phyloP scores from a whole-genome alignment of 805 yeast genomes.

The Debaryomyces maramus region DNA sequence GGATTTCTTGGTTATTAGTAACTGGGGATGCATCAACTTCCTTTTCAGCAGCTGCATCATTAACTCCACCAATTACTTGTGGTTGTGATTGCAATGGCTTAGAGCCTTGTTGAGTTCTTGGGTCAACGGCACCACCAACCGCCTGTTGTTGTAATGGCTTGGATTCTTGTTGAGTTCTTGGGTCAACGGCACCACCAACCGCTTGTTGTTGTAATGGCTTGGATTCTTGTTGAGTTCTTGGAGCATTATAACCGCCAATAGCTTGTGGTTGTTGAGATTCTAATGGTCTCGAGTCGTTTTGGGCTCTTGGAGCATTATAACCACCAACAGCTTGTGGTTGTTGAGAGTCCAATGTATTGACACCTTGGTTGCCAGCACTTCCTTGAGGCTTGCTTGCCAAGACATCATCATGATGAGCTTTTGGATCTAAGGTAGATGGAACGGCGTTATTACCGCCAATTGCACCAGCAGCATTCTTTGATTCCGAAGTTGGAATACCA shows the following conservation, averaged over 20 bases:
- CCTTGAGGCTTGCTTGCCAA: too few species aligned
- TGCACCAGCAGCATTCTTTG: neutral
- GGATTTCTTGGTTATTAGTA: constrained; percentile 11
- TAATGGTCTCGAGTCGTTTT: too few species aligned
- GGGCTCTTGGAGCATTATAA: constrained; percentile 10
- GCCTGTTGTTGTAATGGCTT: constrained; percentile 16
- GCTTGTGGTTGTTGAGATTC: too few species aligned
- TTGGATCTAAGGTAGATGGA: constrained; percentile 9
- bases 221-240: too few species aligned
- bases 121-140: constrained; percentile 3
- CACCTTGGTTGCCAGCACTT: too few species aligned
- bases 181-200: neutral
- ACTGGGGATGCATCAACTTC: constrained; percentile 25
- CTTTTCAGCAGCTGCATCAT: constrained; percentile 11
- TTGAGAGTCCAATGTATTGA: too few species aligned
- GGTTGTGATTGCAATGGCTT: too few species aligned
- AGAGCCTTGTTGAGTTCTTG: too few species aligned
- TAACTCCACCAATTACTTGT: neutral
- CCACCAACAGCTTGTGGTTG: neutral
- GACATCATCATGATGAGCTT: constrained; percentile 2
- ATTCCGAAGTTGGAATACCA: neutral
- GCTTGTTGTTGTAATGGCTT: constrained; percentile 1
- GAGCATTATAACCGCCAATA: too few species aligned
- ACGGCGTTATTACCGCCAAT: constrained; percentile 6
- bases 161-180: constrained; percentile 17